Base-by-base conservation (phyloP, 2,329 filamentous ascomycete species). In the Plenodomus lindquistii region DNA sequence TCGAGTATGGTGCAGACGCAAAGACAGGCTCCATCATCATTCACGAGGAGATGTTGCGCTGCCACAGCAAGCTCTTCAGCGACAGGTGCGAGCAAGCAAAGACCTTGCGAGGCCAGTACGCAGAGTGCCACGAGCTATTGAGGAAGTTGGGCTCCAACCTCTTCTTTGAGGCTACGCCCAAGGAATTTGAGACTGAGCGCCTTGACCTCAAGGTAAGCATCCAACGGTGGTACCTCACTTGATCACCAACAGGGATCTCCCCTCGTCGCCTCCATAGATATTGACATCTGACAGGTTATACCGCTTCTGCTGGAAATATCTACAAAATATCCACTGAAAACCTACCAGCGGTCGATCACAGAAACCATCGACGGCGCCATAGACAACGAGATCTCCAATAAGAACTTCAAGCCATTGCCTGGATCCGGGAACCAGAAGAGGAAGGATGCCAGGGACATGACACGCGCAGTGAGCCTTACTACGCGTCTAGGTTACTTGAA, bases 11-110 rank as follows among this genome's bases (percentile, higher is more conserved):
- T 4, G 15, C 8, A 4, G 35, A 37, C 35, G 13, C 8, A 4
- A 37, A 6, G 3, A 9, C 18, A 4, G 8, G 13, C 4, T 15
- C 16, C 35, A 37, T 37, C 35, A 37, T 37, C 10, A 37, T 62
- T 2, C 56, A 60, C 17, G 31, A 63, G 10, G 44, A 50, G 16
- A 13, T 57, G 0, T 38, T 66, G 0, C 50, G 51, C 29, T 40
- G 42, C 11, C 35, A 60, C 41, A 66, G 63, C 31, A 37, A 19
- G 18, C 35, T 29, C 9, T 49, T 39, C 6, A 19, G 1, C 2
- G 34, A 18, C 1, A 20, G 13, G n/a, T 61, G 44, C 20, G 15
- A 8, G 10, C 50, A 31, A 31, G 57, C 44, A 2, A 52, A 50
- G 36, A 2, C 15, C 2, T 11, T 43, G 1, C 47, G 46, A 17